These are phyloP conservation scores for Penicillium maclennaniae DNA, from an alignment of 495 filamentous ascomycete genomes.

Conservation along the genomic window DNA sequence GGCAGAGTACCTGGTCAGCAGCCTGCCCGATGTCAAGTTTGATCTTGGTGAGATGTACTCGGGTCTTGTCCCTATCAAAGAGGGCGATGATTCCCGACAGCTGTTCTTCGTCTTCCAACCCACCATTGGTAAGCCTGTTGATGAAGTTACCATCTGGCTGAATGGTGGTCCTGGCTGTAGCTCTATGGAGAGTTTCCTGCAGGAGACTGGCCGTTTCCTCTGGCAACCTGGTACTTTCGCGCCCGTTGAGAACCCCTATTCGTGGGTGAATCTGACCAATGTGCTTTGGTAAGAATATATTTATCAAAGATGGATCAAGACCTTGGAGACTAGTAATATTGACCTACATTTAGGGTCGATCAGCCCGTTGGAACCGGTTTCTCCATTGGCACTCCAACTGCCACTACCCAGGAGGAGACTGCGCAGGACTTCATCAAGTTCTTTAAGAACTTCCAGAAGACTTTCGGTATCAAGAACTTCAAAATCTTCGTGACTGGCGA, in stretches of 20 bases:
- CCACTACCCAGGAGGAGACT: constrained; percentile 51
- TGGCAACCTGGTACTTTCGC: constrained; percentile 59
- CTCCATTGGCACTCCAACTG: constrained; percentile 51
- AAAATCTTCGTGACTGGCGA: constrained; percentile 63
- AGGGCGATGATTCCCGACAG: constrained; percentile 43
- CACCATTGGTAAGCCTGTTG: constrained; percentile 44
- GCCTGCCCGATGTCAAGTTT: constrained; percentile 68
- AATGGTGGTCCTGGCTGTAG: constrained; percentile 69
- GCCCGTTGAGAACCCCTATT: constrained; percentile 58
- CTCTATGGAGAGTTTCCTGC: constrained; percentile 62
- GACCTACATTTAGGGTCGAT: constrained; percentile 37
- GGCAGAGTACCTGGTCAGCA: constrained; percentile 57
- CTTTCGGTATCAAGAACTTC: constrained; percentile 56
- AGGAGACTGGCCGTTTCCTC: constrained; percentile 62
- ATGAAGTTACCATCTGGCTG: constrained; percentile 71
- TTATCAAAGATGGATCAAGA: not conserved
- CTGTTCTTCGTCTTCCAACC: constrained; percentile 54
- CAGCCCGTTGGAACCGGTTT: constrained; percentile 59
- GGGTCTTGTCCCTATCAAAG: constrained; percentile 65
- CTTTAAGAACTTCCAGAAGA: constrained; percentile 60
- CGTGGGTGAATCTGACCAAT: constrained; percentile 65
- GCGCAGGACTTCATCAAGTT: constrained; percentile 59
- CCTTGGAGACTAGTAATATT: not conserved
- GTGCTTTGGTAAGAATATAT: constrained; percentile 48
- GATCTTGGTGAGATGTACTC: constrained; percentile 76